phyloP scores from a whole-genome alignment of 2,329 filamentous ascomycete species.

The Trichoderma hamatum region DNA sequence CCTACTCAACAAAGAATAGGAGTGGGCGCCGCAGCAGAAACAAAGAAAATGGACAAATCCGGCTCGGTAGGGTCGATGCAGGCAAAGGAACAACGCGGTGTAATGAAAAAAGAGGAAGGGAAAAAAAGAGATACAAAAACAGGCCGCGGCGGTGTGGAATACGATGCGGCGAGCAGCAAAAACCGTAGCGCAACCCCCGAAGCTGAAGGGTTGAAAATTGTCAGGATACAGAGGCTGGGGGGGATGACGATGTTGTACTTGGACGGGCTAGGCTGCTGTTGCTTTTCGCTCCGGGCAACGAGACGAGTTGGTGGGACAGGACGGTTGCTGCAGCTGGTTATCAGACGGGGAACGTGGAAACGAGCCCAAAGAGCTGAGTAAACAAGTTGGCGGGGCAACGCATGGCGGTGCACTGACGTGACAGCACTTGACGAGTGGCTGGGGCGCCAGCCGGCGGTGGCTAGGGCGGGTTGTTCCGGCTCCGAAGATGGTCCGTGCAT shows the following conservation, averaged over 20 bases:
- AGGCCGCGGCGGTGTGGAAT: conserved; percentile 19
- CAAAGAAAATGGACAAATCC: not conserved
- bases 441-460: conserved; percentile 6
- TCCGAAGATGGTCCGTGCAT: conserved; percentile 22
- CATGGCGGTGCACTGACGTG: conserved; percentile 23
- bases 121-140: conserved; percentile 1
- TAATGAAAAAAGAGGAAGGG: not conserved
- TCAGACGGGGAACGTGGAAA: conserved; percentile 14
- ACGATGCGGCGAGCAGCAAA: not conserved
- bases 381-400: conserved; percentile 44
- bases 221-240: conserved; percentile 14
- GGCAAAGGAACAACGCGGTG: conserved; percentile 23
- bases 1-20: conserved; percentile 22
- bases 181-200: conserved; percentile 17
- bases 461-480: conserved; percentile 11
- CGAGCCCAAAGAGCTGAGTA: conserved; percentile 34
- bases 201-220: conserved; percentile 16
- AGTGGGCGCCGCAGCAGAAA: conserved; percentile 22
- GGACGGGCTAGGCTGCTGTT: conserved; percentile 4
- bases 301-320: conserved; percentile 28
- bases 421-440: conserved; percentile 11
- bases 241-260: conserved; percentile 26
- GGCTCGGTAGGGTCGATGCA: not conserved
- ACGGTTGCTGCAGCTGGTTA: conserved; percentile 28
- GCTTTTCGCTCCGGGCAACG: conserved; percentile 29